Evolutionary conservation across 78 protist species (phyloP), one percentile per base, ranked within the genome.

Genomic region (Dictyostelium firmibasis): DNA sequence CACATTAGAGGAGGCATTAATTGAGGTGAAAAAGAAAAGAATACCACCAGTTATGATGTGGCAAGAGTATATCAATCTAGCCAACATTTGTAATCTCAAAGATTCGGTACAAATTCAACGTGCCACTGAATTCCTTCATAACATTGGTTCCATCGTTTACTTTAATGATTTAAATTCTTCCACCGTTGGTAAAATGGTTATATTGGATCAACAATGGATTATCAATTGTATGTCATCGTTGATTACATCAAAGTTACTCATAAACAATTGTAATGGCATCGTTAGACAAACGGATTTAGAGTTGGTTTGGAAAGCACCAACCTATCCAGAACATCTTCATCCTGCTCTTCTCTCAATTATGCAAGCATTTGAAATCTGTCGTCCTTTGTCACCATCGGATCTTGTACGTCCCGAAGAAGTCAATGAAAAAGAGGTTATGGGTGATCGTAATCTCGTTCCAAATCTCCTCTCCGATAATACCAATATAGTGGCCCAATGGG

Each of bases 331-430:
- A 13, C 85, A 86, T 27, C 43, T 95, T 29, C 88, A 89, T 67
- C n/a, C 35, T 14, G 69, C 92, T 8, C 23, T 95, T n/a, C 23
- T 95, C 23, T 62, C 91, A 35, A 75, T 95, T 20, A 84, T 95
- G 91, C 96, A 95, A 35, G 88, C 87, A 25, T 95, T 95, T 79
- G 97, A 87, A 33, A 81, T 95, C 35, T 81, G 87, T n/a, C 92
- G 64, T 75, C 83, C 92, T 1, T 50, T 89, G 13, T 35, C 87
- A 14, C 88, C 64, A 29, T 27, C 83, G 0, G 84, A 75, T 53
- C 60, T 70, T 25, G 83, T 85, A 23, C 41, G 41, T 23, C 43
- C 87, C 36, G 85, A 81, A 5, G 86, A 85, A 3, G 50, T 41
- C 83, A 84, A 84, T 67, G 89, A 60, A 38, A 67, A 60, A 43